Evolutionary conservation across 176 grass and related monocot genomes (phyloP).

Genomic region (Phoenix roebelenii): DNA sequence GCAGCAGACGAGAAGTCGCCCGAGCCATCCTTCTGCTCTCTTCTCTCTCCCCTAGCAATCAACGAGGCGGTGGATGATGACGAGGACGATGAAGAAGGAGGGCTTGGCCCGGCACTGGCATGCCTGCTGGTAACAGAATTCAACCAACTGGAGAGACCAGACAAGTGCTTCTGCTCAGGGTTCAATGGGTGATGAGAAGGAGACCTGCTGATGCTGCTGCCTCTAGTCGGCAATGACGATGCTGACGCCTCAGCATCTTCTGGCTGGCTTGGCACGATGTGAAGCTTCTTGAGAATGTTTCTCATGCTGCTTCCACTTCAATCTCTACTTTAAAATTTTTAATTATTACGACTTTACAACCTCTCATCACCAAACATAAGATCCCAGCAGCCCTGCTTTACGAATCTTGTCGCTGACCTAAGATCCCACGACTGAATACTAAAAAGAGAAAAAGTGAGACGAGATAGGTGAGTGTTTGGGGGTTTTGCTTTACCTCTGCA

Average conservation of each 20-base stretch:
- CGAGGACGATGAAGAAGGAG: slow-evolving; percentile 11
- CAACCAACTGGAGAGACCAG: slow-evolving; percentile 57
- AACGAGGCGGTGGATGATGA: slow-evolving; percentile 1
- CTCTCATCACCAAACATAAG: no score
- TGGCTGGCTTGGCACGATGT: slow-evolving; percentile 54
- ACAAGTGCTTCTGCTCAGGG: slow-evolving; percentile 39
- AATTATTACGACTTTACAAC: no score
- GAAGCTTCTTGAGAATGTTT: slow-evolving; percentile 95
- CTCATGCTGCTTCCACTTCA: slow-evolving; percentile 40
- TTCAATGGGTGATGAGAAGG: slow-evolving; percentile 1
- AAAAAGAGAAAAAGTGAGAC: no score
- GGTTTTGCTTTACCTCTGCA: no score
- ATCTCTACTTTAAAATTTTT: no score
- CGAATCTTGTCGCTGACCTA: no score
- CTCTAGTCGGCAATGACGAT: slow-evolving; percentile 7
- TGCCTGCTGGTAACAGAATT: slow-evolving; percentile 45
- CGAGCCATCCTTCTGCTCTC: slow-evolving; percentile 14
- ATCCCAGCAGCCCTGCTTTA: no score
- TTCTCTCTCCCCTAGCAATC: no score
- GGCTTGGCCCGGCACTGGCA: slow-evolving; percentile 14
- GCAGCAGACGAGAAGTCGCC: slow-evolving; percentile 17
- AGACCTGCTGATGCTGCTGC: slow-evolving; percentile 4
- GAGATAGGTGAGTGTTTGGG: no score
- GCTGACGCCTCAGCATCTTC: slow-evolving; percentile 20
- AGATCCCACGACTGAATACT: no score